Conservation (phyloP, 2,329 filamentous ascomycete genomes). For the Penicillium sp. region DNA sequence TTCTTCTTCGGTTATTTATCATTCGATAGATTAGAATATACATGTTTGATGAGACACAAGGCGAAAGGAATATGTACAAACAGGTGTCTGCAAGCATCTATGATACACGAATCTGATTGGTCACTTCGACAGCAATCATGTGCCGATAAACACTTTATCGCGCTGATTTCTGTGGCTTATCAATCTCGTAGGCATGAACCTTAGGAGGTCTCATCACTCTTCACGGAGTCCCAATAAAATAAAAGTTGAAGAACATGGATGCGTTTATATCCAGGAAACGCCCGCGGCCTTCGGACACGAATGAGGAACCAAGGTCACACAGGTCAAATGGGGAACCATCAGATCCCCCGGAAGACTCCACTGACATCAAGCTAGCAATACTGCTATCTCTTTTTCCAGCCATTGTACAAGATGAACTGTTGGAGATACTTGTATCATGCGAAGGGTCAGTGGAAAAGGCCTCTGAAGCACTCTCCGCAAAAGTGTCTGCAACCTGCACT, state of each 20-base stretch:
- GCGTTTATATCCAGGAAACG: conserved; percentile 42
- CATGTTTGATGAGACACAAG: too few relatives aligned
- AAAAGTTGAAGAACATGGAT: conserved; percentile 33
- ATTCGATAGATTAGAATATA: too few relatives aligned
- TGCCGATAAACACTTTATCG: conserved; percentile 27
- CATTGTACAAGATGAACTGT: conserved; percentile 62
- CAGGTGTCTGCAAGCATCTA: background rate
- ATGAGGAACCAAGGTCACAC: background rate
- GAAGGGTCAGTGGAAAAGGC: conserved; percentile 73
- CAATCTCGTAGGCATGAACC: background rate
- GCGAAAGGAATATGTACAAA: too few relatives aligned
- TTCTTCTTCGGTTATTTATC: too few relatives aligned
- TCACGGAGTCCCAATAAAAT: background rate
- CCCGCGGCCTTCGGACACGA: conserved; percentile 23
- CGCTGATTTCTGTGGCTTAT: background rate
- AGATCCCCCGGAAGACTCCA: conserved; percentile 65
- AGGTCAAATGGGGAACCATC: conserved; percentile 8
- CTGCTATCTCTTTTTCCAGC: conserved; percentile 73
- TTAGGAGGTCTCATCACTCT: background rate
- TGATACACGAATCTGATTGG: conserved; percentile 25
- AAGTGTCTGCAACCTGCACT: conserved; percentile 8
- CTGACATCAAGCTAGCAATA: conserved; percentile 84
- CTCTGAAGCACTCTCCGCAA: conserved; percentile 53
- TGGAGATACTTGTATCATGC: conserved; percentile 76
- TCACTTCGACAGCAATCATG: conserved; percentile 30